These are phyloP conservation scores for Leccinum pseudoinsigne DNA, from an alignment of 1,284 basidiomycete genomes.

Conservation along the genomic window DNA sequence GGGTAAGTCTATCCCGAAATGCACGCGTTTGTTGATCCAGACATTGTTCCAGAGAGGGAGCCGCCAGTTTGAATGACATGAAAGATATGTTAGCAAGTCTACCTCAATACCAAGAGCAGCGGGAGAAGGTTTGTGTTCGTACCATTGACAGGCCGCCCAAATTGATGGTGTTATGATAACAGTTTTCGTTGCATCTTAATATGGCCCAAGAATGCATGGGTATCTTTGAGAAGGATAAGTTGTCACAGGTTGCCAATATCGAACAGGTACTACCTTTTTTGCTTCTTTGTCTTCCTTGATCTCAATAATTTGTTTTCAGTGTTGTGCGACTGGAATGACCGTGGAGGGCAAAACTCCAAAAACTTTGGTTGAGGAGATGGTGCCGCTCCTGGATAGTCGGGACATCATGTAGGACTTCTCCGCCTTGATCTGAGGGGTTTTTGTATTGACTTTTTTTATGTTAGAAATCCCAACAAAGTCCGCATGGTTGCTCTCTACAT, in stretches of 20 bases:
- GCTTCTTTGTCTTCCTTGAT: neutral
- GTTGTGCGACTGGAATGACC: conserved; percentile 89
- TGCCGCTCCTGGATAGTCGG: conserved; percentile 88
- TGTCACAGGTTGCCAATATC: conserved; percentile 86
- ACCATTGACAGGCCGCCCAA: neutral
- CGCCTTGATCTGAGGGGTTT: neutral
- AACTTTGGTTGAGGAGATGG: conserved; percentile 97
- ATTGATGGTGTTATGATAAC: conserved; percentile 7
- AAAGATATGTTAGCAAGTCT: conserved; percentile 98
- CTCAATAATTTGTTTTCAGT: conserved; percentile 43
- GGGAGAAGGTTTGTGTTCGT: conserved; percentile 76
- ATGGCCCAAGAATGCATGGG: conserved; percentile 99
- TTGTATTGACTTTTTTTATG: conserved; percentile 3
- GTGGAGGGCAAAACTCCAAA: conserved; percentile 91
- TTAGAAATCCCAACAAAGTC: conserved; percentile 90
- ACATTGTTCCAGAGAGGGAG: conserved; percentile 57
- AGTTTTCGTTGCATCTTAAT: conserved; percentile 95
- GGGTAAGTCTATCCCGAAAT: conserved; percentile 49
- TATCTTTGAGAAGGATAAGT: conserved; percentile 86
- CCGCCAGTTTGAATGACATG: conserved; percentile 93
- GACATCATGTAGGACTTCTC: conserved; percentile 66
- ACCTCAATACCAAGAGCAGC: conserved; percentile 94
- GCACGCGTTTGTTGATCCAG: neutral
- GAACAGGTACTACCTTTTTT: conserved; percentile 73
- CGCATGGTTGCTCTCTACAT: conserved; percentile 97